A percentile compares a stretch with the other conserved stretches of the same genome.
These are phyloP conservation scores for Amanita phalloides DNA, from an alignment of 768 basidiomycete species.

Conservation along the genomic window DNA sequence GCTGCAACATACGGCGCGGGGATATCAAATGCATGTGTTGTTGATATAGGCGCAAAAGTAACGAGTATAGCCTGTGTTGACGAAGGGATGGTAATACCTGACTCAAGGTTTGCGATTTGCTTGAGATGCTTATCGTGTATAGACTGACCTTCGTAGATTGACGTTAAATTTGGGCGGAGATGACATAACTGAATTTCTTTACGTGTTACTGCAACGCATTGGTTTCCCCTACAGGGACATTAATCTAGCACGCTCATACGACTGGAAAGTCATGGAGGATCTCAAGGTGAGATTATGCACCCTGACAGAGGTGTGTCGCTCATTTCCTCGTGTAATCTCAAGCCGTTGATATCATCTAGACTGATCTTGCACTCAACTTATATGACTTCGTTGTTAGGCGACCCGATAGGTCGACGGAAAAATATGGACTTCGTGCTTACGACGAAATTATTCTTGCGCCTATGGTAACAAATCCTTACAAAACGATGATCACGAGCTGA, in stretches of 20 bases:
- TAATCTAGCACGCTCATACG: constrained; percentile 66
- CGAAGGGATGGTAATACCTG: constrained; percentile 79
- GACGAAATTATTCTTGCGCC: constrained; percentile 94
- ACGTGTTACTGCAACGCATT: constrained; percentile 67
- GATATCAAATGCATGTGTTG: constrained; percentile 89
- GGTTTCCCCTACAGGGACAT: constrained; percentile 84
- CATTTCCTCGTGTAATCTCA: constrained; percentile 2
- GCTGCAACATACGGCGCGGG: constrained; percentile 94
- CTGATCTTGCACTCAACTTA: constrained; percentile 79
- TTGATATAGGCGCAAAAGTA: constrained; percentile 82
- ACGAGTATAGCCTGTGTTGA: constrained; percentile 91
- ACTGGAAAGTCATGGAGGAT: constrained; percentile 89
- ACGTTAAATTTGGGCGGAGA: constrained; percentile 84
- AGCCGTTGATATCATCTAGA: constrained; percentile 29
- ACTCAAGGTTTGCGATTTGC: constrained; percentile 56
- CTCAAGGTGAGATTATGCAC: constrained; percentile 81
- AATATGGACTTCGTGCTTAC: constrained; percentile 85
- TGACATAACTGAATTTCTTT: constrained; percentile 87
- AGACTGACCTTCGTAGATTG: constrained; percentile 35
- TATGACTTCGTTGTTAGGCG: constrained; percentile 85
- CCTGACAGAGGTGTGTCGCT: constrained; percentile 63
- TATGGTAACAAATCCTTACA: constrained; percentile 46
- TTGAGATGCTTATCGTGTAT: background rate
- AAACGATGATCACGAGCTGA: background rate
- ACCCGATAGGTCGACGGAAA: constrained; percentile 67